phyloP scores from a whole-genome alignment of 208 protist species.

The Crithidia brevicula region DNA sequence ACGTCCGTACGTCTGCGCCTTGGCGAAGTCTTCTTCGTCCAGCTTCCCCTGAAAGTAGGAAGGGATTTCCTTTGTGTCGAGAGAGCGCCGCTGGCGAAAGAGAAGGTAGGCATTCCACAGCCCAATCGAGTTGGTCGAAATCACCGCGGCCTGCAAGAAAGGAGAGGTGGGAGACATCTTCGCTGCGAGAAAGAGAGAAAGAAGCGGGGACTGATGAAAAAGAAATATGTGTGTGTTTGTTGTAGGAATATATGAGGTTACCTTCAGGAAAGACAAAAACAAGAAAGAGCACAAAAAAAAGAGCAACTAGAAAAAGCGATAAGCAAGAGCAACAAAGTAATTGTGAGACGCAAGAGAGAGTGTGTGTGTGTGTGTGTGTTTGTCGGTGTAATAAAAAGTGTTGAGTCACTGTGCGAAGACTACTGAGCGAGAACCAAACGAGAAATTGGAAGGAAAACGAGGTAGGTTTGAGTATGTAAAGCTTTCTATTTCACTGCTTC shows the following conservation, averaged over 20 bases:
- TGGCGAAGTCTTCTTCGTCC: conserved; percentile 47
- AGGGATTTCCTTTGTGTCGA: conserved; percentile 20
- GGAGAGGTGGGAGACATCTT: conserved; percentile 10
- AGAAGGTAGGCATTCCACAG: conserved; percentile 64
- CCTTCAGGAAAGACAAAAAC: neutral
- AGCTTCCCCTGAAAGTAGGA: conserved; percentile 32
- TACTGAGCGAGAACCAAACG: no score
- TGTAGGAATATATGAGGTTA: no score
- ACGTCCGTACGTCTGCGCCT: conserved; percentile 47
- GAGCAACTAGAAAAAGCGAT: conserved; percentile 4
- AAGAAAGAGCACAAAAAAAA: conserved; percentile 1
- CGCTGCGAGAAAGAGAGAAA: neutral
- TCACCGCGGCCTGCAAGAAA: conserved; percentile 46
- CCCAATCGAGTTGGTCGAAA: conserved; percentile 50
- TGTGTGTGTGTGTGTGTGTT: no score
- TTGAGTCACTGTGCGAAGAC: no score
- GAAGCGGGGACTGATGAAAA: neutral
- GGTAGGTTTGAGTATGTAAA: neutral
- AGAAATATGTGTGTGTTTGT: no score
- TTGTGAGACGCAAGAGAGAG: no score
- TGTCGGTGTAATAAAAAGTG: neutral
- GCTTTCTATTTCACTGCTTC: no score
- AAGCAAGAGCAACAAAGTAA: neutral
- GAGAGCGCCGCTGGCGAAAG: conserved; percentile 46
- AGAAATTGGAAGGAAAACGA: neutral